Conservation (phyloP, 768 basidiomycete species). For the Xerocomus brunneocitrinus region DNA sequence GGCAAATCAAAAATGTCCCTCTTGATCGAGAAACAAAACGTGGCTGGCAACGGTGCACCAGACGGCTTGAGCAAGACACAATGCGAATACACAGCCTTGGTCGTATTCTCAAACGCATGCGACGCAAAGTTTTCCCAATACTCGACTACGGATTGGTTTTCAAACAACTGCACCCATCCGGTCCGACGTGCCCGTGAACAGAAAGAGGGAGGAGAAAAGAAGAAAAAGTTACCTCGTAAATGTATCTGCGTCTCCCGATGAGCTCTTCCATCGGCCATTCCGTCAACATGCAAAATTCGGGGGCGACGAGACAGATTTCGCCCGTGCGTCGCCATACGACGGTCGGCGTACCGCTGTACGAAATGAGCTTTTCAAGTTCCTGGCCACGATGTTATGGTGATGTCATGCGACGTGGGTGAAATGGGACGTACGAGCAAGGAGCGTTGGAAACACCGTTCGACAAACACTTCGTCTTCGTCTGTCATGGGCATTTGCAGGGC, state of each 20-base stretch:
- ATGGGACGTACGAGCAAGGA: constrained; percentile 67
- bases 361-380: constrained; percentile 97
- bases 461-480: constrained; percentile 93
- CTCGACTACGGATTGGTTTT: constrained; percentile 91
- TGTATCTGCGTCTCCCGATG: constrained; percentile 48
- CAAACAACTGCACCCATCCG: constrained; percentile 61
- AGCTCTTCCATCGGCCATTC: constrained; percentile 88
- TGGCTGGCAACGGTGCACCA: constrained; percentile 81
- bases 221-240: constrained; percentile 31
- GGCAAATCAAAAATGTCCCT: constrained; percentile 90
- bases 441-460: constrained; percentile 93
- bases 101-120: constrained; percentile 97
- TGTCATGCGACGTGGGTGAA: constrained; percentile 3
- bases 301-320: constrained; percentile 94
- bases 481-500: constrained; percentile 97
- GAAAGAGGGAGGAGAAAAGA: constrained; percentile 12
- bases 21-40: constrained; percentile 95
- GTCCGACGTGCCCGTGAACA: constrained; percentile 9
- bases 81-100: constrained; percentile 91
- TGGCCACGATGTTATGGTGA: constrained; percentile 24
- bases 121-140: constrained; percentile 97
- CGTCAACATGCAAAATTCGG: constrained; percentile 93
- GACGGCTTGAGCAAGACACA: constrained; percentile 84
- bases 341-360: constrained; percentile 94
- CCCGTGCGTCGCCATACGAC: constrained; percentile 98